Base-by-base conservation (phyloP, 306 rosid species). In the Ammopiptanthus mongolicus region DNA sequence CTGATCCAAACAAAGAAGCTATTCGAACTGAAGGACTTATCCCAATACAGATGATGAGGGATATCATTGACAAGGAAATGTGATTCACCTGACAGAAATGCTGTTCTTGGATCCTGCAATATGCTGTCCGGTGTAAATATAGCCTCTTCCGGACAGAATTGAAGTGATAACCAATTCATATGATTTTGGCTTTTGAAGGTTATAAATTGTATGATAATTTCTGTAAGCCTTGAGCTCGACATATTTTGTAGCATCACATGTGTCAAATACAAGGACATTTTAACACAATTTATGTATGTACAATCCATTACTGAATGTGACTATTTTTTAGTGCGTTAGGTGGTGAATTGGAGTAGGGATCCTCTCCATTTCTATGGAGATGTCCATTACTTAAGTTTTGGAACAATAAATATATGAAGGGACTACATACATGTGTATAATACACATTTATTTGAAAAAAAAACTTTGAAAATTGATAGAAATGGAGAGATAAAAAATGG, bases 41-140 rank as follows among this genome's bases (percentile, higher is more conserved):
- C 56, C 97, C 99, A 8, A 85, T 95, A 55, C 97, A 95, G 80
- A 92, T 92, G 97, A 92, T 92, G 97, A 80, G 97, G 25, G 97
- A 95, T 36, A 92, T 92, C 64, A 78, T 95, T 1, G 92, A 91
- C 55, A 85, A 75, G 15, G 96, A 92, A 60, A 85, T 90, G 97
- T 85, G 81, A 94, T 79, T 59, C 61, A 65, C 63, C 47, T 71
- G 36, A 50, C 61, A 65, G 19, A 36, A 17, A 47, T 77, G 73
- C 11, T 48, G 15, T 75, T 69, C 70, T 64, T 81, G 39, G 65
- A 69, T 70, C 73, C 63, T 81, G 51, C 61, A 73, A 68, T 74
- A 52, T 78, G 36, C 46, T 64, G 79, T 85, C 63, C 74, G 81
- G 50, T 81, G 37, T 25, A 78, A 58, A 57, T 71, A 64, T 72